Percentiles rank a stretch among this genome's conserved stretches.
phyloP scores from a whole-genome alignment of 1,284 basidiomycete species.

The Ustanciosporium gigantosporum region DNA sequence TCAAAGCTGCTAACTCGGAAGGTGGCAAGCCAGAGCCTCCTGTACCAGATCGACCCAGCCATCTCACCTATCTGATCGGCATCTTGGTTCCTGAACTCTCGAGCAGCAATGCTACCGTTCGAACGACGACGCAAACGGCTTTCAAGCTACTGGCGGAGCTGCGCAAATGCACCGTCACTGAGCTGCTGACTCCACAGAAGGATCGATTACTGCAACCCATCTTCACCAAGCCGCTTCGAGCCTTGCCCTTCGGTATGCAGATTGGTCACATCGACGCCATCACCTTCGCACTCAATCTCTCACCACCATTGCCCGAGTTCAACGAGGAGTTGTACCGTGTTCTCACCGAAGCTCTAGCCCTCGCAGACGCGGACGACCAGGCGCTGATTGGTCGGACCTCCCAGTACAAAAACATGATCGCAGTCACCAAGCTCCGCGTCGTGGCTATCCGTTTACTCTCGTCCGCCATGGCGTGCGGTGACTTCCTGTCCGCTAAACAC shows the following conservation, averaged over 20 bases:
- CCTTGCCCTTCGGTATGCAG: constrained; percentile 91
- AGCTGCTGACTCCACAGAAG: constrained; percentile 81
- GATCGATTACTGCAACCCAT: constrained; percentile 86
- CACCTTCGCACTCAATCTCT: constrained; percentile 78
- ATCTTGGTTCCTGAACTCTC: constrained; percentile 89
- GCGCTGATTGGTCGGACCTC: constrained; percentile 75
- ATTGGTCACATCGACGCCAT: constrained; percentile 98
- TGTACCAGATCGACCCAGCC: constrained; percentile 39
- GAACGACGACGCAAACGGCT: constrained; percentile 80
- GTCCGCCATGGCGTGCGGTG: constrained; percentile 89
- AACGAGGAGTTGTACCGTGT: constrained; percentile 91
- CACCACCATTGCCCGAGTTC: constrained; percentile 84
- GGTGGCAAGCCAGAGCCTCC: constrained; percentile 29
- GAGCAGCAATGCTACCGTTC: constrained; percentile 82
- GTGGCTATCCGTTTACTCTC: constrained; percentile 91
- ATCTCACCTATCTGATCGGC: constrained; percentile 69
- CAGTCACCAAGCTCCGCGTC: constrained; percentile 89
- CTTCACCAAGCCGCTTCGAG: constrained; percentile 94
- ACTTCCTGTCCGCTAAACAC: constrained; percentile 67
- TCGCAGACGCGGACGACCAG: constrained; percentile 92
- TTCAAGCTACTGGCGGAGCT: constrained; percentile 79
- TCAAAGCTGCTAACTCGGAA: constrained; percentile 24
- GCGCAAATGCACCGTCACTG: constrained; percentile 73
- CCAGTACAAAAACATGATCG: constrained; percentile 77
- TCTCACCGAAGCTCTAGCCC: constrained; percentile 87